Evolutionary conservation across 1,284 basidiomycete genomes (phyloP), one percentile per base, ranked within the genome.

Genomic region (Tilletia walkeri): DNA sequence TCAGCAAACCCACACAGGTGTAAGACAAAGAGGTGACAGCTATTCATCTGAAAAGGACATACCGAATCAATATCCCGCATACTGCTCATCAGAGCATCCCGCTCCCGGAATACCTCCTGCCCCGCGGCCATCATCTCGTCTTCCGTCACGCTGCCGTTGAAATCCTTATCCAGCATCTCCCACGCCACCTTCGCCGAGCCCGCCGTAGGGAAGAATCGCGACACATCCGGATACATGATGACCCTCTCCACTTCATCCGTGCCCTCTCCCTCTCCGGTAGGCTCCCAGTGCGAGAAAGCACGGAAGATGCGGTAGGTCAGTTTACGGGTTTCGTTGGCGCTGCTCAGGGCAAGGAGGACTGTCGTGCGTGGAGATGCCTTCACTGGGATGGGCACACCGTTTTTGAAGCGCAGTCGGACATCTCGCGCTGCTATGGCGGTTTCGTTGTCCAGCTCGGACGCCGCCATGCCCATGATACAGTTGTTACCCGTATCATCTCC

Each of bases 11-110:
- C 24, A 63, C 34, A 3, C 24, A n/a, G 3, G 30, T 36, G 59
- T 7, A 36, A 5, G 34, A 12, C 80, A 24, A 69, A 72, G 69
- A 30, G 24, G 24, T 30, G 24, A 30, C 24, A 30, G 24, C 24
- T 30, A 30, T 30, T 30, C 24, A 30, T 30, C 24, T 2, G 2
- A 82, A 80, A 47, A 82, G 73, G 89, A 39, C 94, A 92, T 4
- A 93, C 94, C 71, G 91, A 92, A 84, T 96, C 94, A 68, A 95
- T 86, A 83, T 95, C 93, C 50, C 90, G 88, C 92, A 97, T 93
- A 12, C 91, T 92, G 78, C 91, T 90, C 74, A 92, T 90, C 68
- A 96, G 88, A 5, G 91, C 90, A 50, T 94, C 85, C 73, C 94
- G 89, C 79, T 95, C 94, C 41, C 92, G 88, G 82, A 95, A 93